Base-by-base conservation (phyloP, 768 basidiomycete genomes). In the Leccinellum albellum region DNA sequence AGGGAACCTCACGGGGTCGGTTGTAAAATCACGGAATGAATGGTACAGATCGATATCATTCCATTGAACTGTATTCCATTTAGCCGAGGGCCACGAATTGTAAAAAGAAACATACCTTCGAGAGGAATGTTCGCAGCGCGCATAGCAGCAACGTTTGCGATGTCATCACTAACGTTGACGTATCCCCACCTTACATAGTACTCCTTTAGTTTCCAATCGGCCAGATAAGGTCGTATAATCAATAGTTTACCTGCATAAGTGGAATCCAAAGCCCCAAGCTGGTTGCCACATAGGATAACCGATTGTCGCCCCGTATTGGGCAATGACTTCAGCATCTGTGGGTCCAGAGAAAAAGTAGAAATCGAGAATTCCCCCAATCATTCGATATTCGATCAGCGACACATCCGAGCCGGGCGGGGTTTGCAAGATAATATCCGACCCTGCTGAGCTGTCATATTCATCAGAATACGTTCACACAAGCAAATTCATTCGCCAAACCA, bases 311-410 rank as follows among this genome's bases (percentile, higher is more conserved):
- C 84, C 81, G 62, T 91, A 88, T 69, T 91, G 89, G 59, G 86
- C 79, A 50, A 88, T 79, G 8, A 89, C 89, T 20, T 71, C 69
- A 46, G 74, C 74, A 24, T 85, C 67, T 17, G 64, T 50, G 28
- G 82, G 57, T 0, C 87, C 86, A n/a, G 83, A 81, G 66, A 91
- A 79, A 73, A 88, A 90, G 76, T 90, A 91, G 60, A 91, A 83
- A 70, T 91, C 87, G 31, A 91, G 73, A 0, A 84, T 84, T 21
- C 91, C 89, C 5, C 90, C 89, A 48, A 92, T 73, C 67, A 84
- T 74, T 47, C 89, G 78, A 66, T 91, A 93, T 62, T 92, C 78
- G 23, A 92, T 76, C 4, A 89, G 72, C 1, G 87, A 88, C 13
- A 76, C 74, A n/a, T 74, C 70, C 1, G 84, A 80, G 24, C 64